Base-by-base conservation (phyloP, 129 eudicot genomes). In the Escallonia herrerae region DNA sequence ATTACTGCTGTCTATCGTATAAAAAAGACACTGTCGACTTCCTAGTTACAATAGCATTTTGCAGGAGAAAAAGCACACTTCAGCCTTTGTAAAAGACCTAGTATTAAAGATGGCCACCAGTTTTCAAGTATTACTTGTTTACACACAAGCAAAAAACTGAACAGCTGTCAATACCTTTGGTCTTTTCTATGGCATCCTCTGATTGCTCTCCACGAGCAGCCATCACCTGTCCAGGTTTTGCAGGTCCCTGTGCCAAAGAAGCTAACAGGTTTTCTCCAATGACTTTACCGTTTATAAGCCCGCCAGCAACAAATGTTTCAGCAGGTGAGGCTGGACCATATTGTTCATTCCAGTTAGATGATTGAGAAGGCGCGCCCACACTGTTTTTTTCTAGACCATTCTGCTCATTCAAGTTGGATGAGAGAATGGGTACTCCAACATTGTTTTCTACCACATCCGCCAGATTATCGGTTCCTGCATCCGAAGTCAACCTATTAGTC, bases 391-490 rank as follows among this genome's bases (percentile, higher is more conserved):
- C 33, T 15, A 14, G 14, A 56, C 42, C 60, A 15, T 65, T 58
- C 9, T 52, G 62, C 38, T 53, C 62, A 49, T 12, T 12, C 40
- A 43, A 49, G 56, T 64, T 39, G 10, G 47, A 52, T 41, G 33
- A 22, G 33, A 74, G 74, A 58, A 52, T 4, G 44, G 6, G 43
- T 43, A 11, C 64, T 68, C 44, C 72, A 74, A 43, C 39, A 56
- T 48, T 61, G 42, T 11, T 69, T 62, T 40, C 54, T 51, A 9
- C 64, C n/a, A n/a, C 50, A 65, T 64, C 63, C 55, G 64, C 54
- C 60, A 56, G 54, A 64, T 46, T 41, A 43, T 56, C 39, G 42
- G 46, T 66, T 68, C 76, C 83, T 79, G 85, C 70, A 63, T 51
- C 2, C 41, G 41, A 49, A 41, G 53, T 15, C 56, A 54, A 33